Evolutionary conservation across 805 yeast genomes (phyloP), one percentile per base, ranked within the genome.

Genomic region (Monosporozyma yasuniensis): DNA sequence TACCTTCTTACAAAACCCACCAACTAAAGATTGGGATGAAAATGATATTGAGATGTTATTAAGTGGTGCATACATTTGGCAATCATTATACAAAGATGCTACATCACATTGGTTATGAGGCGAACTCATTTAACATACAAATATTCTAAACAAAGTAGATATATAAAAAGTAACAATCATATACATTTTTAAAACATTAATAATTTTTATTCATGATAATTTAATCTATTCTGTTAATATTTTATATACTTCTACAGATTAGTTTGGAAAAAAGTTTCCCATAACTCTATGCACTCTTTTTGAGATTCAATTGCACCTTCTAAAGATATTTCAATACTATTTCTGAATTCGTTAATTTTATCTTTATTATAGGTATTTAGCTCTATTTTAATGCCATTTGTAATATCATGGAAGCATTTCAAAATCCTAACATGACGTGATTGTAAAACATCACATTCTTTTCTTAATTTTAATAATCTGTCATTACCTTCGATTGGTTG

Each of bases 51-150:
- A 93, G 67, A 75, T 93, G 72, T 75, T 93, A 68, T 69, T 93
- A 50, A 88, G 97, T 68, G 97, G 93, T 66, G 99, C 98, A 0
- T 93, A 81, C 66, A 88, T 93, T 60, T 93, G 97, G 97, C 97
- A 90, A 69, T 81, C 91, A 49, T 72, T 93, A 38, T 93, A 87
- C 65, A 88, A 87, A 63, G 85, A 88, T 63, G 96, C 96, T 4
- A 71, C 84, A 18, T 96, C 96, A 1, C 96, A 90, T 67, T 74
- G 90, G 64, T 77, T 83, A 41, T 64, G 52, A 52, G 30, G 19
- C 27, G 30, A 48, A n/a, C 16, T 5, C 14, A n/a, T 12, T 32
- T 12, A 11, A 11, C 8, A 25, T 25, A 32, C 35, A 12, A n/a
- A 32, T 32, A 32, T 32, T 32, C 35, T 32, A 32, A 30, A 9